Evolutionary conservation across 441 rosid species (phyloP).

Genomic region (Macaranga tanarius): DNA sequence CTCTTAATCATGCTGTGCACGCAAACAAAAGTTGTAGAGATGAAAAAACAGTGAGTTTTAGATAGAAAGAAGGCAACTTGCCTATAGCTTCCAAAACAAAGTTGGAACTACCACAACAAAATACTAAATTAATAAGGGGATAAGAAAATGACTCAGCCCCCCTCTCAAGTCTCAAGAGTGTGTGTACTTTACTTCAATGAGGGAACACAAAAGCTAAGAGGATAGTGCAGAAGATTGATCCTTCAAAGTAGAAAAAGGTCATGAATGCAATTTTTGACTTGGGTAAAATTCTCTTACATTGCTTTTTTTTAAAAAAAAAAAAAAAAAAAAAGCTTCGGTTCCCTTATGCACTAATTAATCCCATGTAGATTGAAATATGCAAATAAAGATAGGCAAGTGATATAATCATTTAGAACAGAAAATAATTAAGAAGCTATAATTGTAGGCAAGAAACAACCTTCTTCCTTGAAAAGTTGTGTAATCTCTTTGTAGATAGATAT

Average conservation of each 20-base stretch:
- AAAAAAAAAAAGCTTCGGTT: too few relatives aligned
- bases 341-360: background rate
- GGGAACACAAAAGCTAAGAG: background rate
- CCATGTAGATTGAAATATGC: background rate
- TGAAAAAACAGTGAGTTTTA: background rate
- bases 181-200: too few relatives aligned
- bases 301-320: too few relatives aligned
- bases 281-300: too few relatives aligned
- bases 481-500: too few relatives aligned
- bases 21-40: conserved; percentile 24
- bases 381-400: background rate
- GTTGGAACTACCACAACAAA: background rate
- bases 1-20: conserved; percentile 36
- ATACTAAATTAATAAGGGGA: background rate
- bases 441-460: background rate
- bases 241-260: too few relatives aligned
- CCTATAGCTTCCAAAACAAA: conserved; percentile 26
- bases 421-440: too few relatives aligned
- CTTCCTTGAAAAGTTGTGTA: background rate
- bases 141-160: background rate
- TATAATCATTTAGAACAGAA: background rate
- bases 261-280: too few relatives aligned
- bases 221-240: too few relatives aligned
- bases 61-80: background rate
- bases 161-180: too few relatives aligned